Evolutionary conservation across 1,139 yeast genomes (phyloP).

Genomic region (Debaryomyces sp.): DNA sequence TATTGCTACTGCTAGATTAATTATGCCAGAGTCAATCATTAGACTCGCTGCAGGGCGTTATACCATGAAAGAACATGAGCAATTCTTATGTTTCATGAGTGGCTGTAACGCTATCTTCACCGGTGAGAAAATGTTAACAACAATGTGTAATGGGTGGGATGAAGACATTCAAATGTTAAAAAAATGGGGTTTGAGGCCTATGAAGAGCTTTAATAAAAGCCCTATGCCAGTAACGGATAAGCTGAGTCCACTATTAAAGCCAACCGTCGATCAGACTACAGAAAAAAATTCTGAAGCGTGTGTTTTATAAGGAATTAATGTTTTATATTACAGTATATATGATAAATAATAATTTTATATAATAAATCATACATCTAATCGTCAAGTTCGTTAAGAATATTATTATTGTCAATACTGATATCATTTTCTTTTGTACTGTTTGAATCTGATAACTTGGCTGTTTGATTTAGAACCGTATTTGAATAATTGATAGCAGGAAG

Average conservation of each 20-base stretch:
- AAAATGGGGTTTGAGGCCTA: slow-evolving; percentile 73
- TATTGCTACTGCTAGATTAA: slow-evolving; percentile 71
- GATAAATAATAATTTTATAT: background rate
- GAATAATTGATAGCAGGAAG: slow-evolving; percentile 29
- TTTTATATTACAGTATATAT: background rate
- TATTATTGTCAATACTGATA: slow-evolving; percentile 8
- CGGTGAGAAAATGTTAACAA: slow-evolving; percentile 79
- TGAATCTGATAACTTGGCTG: slow-evolving; percentile 8
- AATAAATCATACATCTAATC: slow-evolving; percentile 4
- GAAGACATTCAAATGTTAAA: slow-evolving; percentile 70
- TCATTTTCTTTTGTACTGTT: slow-evolving; percentile 4
- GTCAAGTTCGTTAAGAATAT: slow-evolving; percentile 18
- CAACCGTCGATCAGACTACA: background rate
- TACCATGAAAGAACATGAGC: slow-evolving; percentile 79
- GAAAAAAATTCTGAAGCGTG: background rate
- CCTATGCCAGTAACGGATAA: background rate
- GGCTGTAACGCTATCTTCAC: slow-evolving; percentile 84
- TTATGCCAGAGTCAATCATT: slow-evolving; percentile 73
- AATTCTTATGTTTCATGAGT: slow-evolving; percentile 72
- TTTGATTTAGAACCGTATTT: slow-evolving; percentile 16
- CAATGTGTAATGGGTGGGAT: slow-evolving; percentile 86
- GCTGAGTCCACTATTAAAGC: background rate
- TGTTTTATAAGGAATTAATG: background rate
- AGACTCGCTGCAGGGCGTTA: slow-evolving; percentile 82
- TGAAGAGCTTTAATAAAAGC: slow-evolving; percentile 50